Conservation (phyloP, 805 yeast species). For the Cyberlindnera mississippiensis region DNA sequence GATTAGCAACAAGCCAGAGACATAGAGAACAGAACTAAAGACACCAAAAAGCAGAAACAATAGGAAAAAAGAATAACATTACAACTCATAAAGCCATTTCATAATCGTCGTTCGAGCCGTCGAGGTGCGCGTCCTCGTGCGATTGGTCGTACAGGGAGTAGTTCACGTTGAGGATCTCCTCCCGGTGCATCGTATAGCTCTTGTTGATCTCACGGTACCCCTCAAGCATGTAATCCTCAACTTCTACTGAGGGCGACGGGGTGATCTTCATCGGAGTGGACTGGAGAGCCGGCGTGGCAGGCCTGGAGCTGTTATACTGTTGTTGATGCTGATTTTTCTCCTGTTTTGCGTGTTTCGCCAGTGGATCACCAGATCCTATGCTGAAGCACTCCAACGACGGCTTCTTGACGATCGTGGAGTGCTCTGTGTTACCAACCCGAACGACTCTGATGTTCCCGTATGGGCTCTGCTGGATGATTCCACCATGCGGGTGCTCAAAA, state of each 20-base stretch:
- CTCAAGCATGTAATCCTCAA: conserved; percentile 27
- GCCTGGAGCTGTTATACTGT: no score
- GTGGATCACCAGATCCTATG: not conserved
- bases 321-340: no score
- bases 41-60: not conserved
- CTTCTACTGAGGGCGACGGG: conserved; percentile 25
- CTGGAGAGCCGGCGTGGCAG: not conserved
- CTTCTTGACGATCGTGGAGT: conserved; percentile 19
- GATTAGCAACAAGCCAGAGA: not conserved
- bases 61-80: not conserved
- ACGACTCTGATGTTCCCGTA: conserved; percentile 23
- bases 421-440: conserved; percentile 19
- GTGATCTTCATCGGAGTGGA: conserved; percentile 1
- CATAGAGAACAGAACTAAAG: not conserved
- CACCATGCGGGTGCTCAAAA: conserved; percentile 24
- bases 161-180: conserved; percentile 24
- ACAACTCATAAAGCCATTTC: conserved; percentile 19
- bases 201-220: conserved; percentile 24
- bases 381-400: conserved; percentile 14
- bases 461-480: conserved; percentile 25
- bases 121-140: conserved; percentile 23
- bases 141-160: conserved; percentile 25
- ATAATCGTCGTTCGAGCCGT: conserved; percentile 18
- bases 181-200: conserved; percentile 23
- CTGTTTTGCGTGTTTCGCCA: not conserved